Percentiles rank a stretch among this genome's conserved stretches.
These are phyloP conservation scores for Talaromyces liani DNA, from an alignment of 495 filamentous ascomycete species.

Conservation along the genomic window DNA sequence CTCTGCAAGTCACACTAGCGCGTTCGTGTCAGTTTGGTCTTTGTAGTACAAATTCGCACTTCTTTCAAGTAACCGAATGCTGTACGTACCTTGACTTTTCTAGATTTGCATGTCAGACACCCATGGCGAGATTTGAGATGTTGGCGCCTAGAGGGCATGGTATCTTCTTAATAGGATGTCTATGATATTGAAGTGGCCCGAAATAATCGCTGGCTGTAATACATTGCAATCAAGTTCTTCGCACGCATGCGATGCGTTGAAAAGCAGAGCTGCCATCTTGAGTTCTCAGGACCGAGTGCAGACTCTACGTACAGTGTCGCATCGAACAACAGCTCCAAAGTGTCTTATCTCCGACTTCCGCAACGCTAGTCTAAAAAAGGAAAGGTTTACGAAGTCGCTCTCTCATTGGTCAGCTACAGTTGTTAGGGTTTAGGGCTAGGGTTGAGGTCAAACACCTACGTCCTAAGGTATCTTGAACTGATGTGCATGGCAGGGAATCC, in stretches of 20 bases:
- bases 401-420: background rate
- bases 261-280: background rate
- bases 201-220: background rate
- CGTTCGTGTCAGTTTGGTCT: slow-evolving; percentile 7
- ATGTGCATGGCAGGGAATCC: background rate
- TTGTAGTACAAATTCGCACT: background rate
- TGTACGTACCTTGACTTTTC: slow-evolving; percentile 28
- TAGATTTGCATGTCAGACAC: slow-evolving; percentile 29
- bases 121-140: slow-evolving; percentile 33
- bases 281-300: too few relatives aligned
- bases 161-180: background rate
- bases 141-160: slow-evolving; percentile 17
- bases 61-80: background rate
- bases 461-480: too few relatives aligned
- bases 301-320: too few relatives aligned
- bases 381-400: background rate
- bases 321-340: background rate
- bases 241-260: background rate
- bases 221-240: background rate
- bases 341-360: background rate
- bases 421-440: background rate
- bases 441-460: background rate
- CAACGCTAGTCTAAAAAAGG: background rate
- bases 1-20: slow-evolving; percentile 6
- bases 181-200: background rate